These are phyloP conservation scores for Botrytis sinoallii DNA, from an alignment of 2,329 filamentous ascomycete genomes.

Conservation along the genomic window DNA sequence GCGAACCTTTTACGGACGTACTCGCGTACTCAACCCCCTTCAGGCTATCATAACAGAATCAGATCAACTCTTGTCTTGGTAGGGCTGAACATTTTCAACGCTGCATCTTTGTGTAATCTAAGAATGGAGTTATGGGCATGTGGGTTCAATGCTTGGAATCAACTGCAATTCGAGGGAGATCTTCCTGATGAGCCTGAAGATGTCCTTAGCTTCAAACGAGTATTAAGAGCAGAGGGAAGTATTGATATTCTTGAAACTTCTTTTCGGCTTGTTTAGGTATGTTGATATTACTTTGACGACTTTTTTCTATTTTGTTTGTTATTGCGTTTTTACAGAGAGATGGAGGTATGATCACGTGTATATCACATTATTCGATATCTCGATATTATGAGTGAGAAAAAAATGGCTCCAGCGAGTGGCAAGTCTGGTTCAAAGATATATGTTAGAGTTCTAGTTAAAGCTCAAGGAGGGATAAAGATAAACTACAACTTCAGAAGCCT, in stretches of 20 bases:
- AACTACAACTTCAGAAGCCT: neutral
- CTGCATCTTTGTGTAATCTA: neutral
- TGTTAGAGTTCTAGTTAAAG: neutral
- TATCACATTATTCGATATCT: neutral
- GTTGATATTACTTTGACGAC: neutral
- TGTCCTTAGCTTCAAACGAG: slow-evolving; percentile 43
- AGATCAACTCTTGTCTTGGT: neutral
- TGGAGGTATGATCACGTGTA: neutral
- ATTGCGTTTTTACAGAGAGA: neutral
- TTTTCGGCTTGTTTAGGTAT: slow-evolving; percentile 37
- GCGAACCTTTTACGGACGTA: neutral
- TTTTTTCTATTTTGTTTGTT: neutral
- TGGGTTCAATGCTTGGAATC: slow-evolving; percentile 59
- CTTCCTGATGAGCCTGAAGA: slow-evolving; percentile 45
- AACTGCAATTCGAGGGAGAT: slow-evolving; percentile 44
- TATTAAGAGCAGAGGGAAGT: slow-evolving; percentile 39
- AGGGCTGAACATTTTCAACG: neutral
- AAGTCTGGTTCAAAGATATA: neutral
- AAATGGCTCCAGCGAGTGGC: neutral
- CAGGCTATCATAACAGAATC: neutral
- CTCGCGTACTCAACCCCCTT: neutral
- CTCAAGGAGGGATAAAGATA: neutral
- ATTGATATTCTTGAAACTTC: slow-evolving; percentile 41
- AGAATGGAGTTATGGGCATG: slow-evolving; percentile 50
- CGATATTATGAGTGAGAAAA: neutral